phyloP scores from a whole-genome alignment of 257 asterid genomes.

The Verbascum thapsus region DNA sequence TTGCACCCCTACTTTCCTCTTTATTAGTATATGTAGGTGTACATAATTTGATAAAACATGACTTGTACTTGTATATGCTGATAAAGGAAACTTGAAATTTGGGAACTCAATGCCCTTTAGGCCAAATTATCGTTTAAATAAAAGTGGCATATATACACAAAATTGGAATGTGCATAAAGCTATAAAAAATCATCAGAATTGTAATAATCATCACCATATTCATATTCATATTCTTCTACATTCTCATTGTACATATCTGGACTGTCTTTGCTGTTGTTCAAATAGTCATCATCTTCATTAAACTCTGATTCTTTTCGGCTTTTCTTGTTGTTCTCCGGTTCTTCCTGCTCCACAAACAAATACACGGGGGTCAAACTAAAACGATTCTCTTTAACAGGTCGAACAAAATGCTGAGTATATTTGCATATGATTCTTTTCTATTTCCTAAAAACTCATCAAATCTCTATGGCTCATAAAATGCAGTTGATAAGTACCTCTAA shows the following conservation, averaged over 20 bases:
- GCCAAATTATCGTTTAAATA: too few relatives aligned
- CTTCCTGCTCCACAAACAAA: slow-evolving; percentile 35
- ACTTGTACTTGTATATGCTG: too few relatives aligned
- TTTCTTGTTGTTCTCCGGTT: slow-evolving; percentile 39
- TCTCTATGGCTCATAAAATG: slow-evolving; percentile 4
- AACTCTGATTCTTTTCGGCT: slow-evolving; percentile 23
- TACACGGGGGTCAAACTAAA: too few relatives aligned
- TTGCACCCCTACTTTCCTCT: too few relatives aligned
- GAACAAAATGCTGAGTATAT: too few relatives aligned
- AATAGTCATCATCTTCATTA: slow-evolving; percentile 19
- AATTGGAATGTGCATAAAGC: not conserved
- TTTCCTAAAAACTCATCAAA: not conserved
- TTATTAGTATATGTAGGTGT: too few relatives aligned
- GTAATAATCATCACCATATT: slow-evolving; percentile 29
- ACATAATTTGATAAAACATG: too few relatives aligned
- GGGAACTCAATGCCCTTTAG: too few relatives aligned
- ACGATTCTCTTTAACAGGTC: too few relatives aligned
- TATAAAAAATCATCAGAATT: slow-evolving; percentile 22
- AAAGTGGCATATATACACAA: not conserved
- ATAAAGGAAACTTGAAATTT: too few relatives aligned
- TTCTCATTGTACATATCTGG: slow-evolving; percentile 27
- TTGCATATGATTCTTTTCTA: too few relatives aligned
- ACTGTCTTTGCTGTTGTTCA: slow-evolving; percentile 13
- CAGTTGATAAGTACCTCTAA: not conserved
- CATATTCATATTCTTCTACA: slow-evolving; percentile 38